Evolutionary conservation across 257 asterid species (phyloP), one percentile per base, ranked within the genome.

Genomic region (Linaria vulgaris): DNA sequence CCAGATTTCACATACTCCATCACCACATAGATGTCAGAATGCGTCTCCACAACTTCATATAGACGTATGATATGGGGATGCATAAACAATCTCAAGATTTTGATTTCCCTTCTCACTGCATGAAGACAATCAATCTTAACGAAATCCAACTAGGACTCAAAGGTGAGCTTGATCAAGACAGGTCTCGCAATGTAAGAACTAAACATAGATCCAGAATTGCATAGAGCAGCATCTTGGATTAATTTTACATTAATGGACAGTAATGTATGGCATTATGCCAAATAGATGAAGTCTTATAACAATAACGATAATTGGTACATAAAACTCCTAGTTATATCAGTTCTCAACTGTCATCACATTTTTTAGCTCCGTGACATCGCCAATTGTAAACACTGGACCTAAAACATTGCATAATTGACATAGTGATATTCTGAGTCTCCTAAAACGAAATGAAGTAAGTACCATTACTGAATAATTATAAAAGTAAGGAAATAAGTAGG

Each of bases 1-100:
- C 96, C 96, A 14, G 82, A 75, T 68, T 87, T 90, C 48, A 90
- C 96, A 74, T 85, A 92, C 74, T 92, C 96, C 95, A 92, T 89
- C 68, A 92, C 94, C 54, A 89, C 95, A 9, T 70, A 87, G 27
- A 87, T 92, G 69, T 92, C 97, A 12, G 90, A 57, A 34, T 85
- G 85, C 4, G 96, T 92, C 85, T 83, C 95, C 63, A 92, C 94
- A 39, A 89, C 95, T 81, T 87, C 94, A 52, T 87, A 92, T 11
- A 89, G 85, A 48, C 97, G 90, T 64, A 89, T 87, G 71, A 87
- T 86, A 75, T 92, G 99, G 15, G 96, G 95, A 66, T 89, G 96
- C 80, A 92, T 88, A 41, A 92, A 89, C 71, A 92, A 69, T 81
- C 96, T 84, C 68, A 89, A 77, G 69, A 89, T 92, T 74, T 92